Evolutionary conservation across 1,284 basidiomycete genomes (phyloP).

Genomic region (Ganoderma lingzhi): DNA sequence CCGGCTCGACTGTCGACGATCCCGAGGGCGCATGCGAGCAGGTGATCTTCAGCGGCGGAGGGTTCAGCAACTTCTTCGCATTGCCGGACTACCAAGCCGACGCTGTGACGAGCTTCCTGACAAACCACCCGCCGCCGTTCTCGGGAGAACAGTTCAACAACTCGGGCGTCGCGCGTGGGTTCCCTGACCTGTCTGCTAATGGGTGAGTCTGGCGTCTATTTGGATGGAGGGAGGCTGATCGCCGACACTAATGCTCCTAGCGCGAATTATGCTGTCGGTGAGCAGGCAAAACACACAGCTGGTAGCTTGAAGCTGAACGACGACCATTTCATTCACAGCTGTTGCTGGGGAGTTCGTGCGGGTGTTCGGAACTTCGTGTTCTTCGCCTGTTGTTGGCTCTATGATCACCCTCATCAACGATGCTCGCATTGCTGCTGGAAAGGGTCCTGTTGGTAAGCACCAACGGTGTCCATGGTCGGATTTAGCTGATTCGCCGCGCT

Average conservation of each 20-base stretch:
- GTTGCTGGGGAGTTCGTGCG: slow-evolving; percentile 40
- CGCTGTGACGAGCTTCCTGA: slow-evolving; percentile 45
- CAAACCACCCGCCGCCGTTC: slow-evolving; percentile 51
- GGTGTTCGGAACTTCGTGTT: slow-evolving; percentile 45
- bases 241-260: slow-evolving; percentile 38
- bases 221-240: not conserved
- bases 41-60: slow-evolving; percentile 53
- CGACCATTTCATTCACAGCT: slow-evolving; percentile 5
- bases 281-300: slow-evolving; percentile 26
- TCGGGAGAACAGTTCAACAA: slow-evolving; percentile 54
- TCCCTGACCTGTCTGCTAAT: slow-evolving; percentile 54
- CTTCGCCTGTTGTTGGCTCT: slow-evolving; percentile 48
- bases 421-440: slow-evolving; percentile 45
- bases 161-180: slow-evolving; percentile 51
- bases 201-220: slow-evolving; percentile 38
- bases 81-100: slow-evolving; percentile 49
- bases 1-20: slow-evolving; percentile 56
- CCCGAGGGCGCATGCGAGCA: slow-evolving; percentile 48
- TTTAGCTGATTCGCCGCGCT: not conserved
- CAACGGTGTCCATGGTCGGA: not conserved
- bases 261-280: slow-evolving; percentile 52
- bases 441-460: slow-evolving; percentile 43
- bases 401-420: slow-evolving; percentile 56
- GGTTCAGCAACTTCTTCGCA: slow-evolving; percentile 56
- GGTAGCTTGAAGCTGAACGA: not conserved